These are phyloP conservation scores for Hymenoscyphus repandus DNA, from an alignment of 2,329 filamentous ascomycete species.

Conservation along the genomic window DNA sequence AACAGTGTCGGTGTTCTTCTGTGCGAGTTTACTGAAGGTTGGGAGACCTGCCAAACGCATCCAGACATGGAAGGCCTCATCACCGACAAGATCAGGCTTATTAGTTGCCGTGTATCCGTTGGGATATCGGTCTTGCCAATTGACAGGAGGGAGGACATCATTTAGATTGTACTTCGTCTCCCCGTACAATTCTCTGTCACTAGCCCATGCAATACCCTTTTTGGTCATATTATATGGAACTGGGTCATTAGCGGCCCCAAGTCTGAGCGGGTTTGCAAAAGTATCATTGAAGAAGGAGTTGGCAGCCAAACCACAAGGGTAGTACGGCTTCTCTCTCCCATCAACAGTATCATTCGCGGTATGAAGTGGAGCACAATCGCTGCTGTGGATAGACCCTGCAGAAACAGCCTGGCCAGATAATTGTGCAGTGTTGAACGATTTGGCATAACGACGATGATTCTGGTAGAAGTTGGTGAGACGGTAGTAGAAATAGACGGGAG, in stretches of 20 bases:
- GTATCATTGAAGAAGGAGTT: slow-evolving; percentile 98
- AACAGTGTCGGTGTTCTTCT: slow-evolving; percentile 66
- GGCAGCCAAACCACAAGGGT: slow-evolving; percentile 91
- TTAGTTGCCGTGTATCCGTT: slow-evolving; percentile 60
- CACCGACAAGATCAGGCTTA: slow-evolving; percentile 63
- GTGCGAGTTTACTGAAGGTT: slow-evolving; percentile 88
- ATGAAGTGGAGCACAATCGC: slow-evolving; percentile 71
- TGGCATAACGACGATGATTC: slow-evolving; percentile 94
- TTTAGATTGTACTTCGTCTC: slow-evolving; percentile 57
- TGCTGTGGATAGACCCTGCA: slow-evolving; percentile 54
- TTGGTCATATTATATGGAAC: slow-evolving; percentile 70
- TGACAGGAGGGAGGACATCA: slow-evolving; percentile 72
- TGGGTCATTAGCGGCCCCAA: slow-evolving; percentile 43
- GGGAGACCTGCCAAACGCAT: slow-evolving; percentile 96
- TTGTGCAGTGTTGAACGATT: slow-evolving; percentile 79
- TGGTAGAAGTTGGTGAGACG: slow-evolving; percentile 97
- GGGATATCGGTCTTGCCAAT: slow-evolving; percentile 71
- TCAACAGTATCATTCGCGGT: slow-evolving; percentile 40
- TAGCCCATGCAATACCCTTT: slow-evolving; percentile 77
- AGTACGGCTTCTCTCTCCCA: slow-evolving; percentile 65
- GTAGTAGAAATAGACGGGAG: slow-evolving; percentile 91
- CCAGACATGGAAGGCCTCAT: slow-evolving; percentile 94
- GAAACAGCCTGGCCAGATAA: slow-evolving; percentile 66
- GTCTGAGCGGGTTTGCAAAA: slow-evolving; percentile 59
- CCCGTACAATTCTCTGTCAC: slow-evolving; percentile 76